Base-by-base conservation (phyloP, 1,284 basidiomycete species). In the Thelephora terrestris region DNA sequence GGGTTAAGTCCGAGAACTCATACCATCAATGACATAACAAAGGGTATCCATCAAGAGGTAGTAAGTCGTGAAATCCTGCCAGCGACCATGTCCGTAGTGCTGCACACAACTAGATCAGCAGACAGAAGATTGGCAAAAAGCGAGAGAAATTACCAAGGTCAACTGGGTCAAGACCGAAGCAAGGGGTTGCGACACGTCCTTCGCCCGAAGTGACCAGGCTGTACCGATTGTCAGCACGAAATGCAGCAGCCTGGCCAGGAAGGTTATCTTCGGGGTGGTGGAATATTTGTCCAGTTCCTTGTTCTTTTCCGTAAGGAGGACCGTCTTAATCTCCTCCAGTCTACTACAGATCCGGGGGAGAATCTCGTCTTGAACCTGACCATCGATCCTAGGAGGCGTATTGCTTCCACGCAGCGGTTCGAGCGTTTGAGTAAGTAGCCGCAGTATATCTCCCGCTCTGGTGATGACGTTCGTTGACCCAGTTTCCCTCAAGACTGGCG, bases 1-100 rank as follows among this genome's bases (percentile, higher is more conserved):
- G 16, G 3, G 14, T 27, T 25, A 16, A 53, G 20, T 29, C 16
- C 34, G 14, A 29, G 3, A 36, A 46, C 14, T 56, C 73, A 54
- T 57, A 85, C 86, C 87, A 57, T 89, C 85, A 36, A 84, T 69
- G 7, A 85, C 63, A 58, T 81, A 85, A 57, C 78, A 79, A 0
- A 85, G 65, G 2, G 85, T 89, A 64, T 90, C 86, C 12, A 86
- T 64, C 23, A 88, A 64, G 24, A 88, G 61, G 0, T 79, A 73
- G 61, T 80, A 87, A 40, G 75, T 67, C 40, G 79, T 69, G 0
- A 74, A 63, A 56, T 82, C 75, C 3, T 76, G 62, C 45, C 68
- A 64, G 36, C 68, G 63, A 17, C 76, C 75, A 10, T 71, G 64
- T 23, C 74, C 76, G 51, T 76, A 74, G 34, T 71, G 61, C 79